Base-by-base conservation (phyloP, 495 filamentous ascomycete genomes). In the Neurospora sp. region DNA sequence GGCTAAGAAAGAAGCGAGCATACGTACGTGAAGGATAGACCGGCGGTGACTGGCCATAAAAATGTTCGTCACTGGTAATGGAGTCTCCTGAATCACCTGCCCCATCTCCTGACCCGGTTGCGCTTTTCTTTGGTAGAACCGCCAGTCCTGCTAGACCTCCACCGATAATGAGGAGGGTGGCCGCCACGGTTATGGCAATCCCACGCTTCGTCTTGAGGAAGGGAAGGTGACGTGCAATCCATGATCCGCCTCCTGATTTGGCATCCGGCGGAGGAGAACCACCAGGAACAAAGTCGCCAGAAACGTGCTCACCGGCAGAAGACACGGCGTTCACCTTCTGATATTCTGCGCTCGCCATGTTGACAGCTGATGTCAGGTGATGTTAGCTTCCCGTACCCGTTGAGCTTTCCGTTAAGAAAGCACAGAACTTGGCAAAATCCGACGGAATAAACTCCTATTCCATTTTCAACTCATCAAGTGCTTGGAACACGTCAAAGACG, bases 1-100 rank as follows among this genome's bases (percentile, higher is more conserved):
- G 41, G 44, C 53, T 31, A 18, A 12, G 18, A 18, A 2, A 48
- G 0, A 42, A 39, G 38, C 37, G 20, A 18, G 45, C 22, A 4
- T 37, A 80, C 83, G 72, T 76, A 85, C 83, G 88, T 1, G 87
- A 85, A 1, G 88, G 89, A 75, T 90, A 90, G 0, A 90, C 86
- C 1, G 87, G 82, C 38, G 84, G 84, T 45, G 86, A 88, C 70
- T 86, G 79, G 31, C 88, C 88, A 76, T 91, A 89, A 72, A 89
- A 91, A 4, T 73, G 72, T 3, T 75, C 74, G 71, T 88, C 86
- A 27, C 80, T 77, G 2, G 78, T 82, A 72, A 88, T 85, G 16
- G n/a, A 42, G 14, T 79, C 72, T 42, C 75, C 76, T 18, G 76
- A 73, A 16, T 73, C 76, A 8, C 40, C 20, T 2, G 44, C 27